Evolutionary conservation across 2,329 filamentous ascomycete species (phyloP), one percentile per base, ranked within the genome.

Genomic region (Nemania serpens): DNA sequence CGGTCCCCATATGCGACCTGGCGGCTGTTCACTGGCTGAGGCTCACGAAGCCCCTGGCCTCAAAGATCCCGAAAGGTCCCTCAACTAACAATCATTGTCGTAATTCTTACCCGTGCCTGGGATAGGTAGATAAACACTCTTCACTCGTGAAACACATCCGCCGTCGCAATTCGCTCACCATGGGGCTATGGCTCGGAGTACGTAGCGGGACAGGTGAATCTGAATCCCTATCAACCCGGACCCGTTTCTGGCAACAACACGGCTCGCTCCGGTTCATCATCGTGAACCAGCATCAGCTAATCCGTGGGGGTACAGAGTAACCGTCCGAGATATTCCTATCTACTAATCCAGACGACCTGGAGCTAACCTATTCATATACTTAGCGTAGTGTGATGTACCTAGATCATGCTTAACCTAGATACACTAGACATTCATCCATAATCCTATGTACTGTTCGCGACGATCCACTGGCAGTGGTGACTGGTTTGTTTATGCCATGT

Each of bases 141-240:
- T 18, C 17, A 10, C 34, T 10, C 20, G 50, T 55, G 55, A 51
- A 58, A 55, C 55, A 20, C 37, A 57, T 45, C 52, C 51, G 29
- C 46, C 29, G 55, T 58, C 39, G 51, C 45, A 54, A 54, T 59
- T 62, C 59, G 59, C 55, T 62, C 59, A 59, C 49, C 50, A 62
- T 62, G 55, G 39, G 34, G 39, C 49, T 20, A 50, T 58, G 2
- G 42, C 45, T 58, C 46, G n/a, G n/a, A n/a, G 49, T 54, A 29
- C 25, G 37, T 39, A 58, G 42, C 54, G 37, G 48, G 49, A 50
- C 46, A 54, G 43, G 29, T 53, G 12, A 53, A 48, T 39, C 48
- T 45, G 45, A 49, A 51, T 54, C 6, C 12, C 12, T 39, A 39
- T 10, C 3, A 13, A 47, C 17, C 45, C 41, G 59, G 46, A 43